These are phyloP conservation scores for Colletotrichum sp. DNA, from an alignment of 2,329 filamentous ascomycete genomes.

Conservation along the genomic window DNA sequence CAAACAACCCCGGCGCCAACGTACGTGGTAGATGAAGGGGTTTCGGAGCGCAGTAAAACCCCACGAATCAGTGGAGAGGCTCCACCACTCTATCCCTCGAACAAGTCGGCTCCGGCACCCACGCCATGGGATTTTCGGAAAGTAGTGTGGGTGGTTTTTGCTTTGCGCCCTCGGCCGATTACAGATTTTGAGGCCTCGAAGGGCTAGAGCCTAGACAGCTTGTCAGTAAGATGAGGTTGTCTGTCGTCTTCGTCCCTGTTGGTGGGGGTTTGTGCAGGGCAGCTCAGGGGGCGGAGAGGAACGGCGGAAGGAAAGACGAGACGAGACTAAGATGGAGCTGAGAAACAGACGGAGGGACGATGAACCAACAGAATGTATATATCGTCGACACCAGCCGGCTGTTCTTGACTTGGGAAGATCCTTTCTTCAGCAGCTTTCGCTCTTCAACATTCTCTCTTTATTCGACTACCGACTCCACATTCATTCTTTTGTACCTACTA, in stretches of 20 bases:
- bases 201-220: neutral
- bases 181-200: neutral
- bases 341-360: neutral
- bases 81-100: slow-evolving; percentile 4
- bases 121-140: neutral
- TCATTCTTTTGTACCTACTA: slow-evolving; percentile 4
- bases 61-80: slow-evolving; percentile 13
- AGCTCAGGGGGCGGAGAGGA: neutral
- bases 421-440: slow-evolving; percentile 1
- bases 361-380: slow-evolving; percentile 1
- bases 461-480: neutral
- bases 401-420: neutral
- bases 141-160: neutral
- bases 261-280: neutral
- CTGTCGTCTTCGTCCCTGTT: neutral
- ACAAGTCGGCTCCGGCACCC: slow-evolving; percentile 1
- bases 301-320: neutral
- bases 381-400: neutral
- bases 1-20: neutral
- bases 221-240: slow-evolving; percentile 5
- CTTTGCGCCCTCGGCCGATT: neutral
- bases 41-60: neutral
- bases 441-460: slow-evolving; percentile 7
- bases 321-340: neutral
- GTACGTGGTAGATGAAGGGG: slow-evolving; percentile 14